These are phyloP conservation scores for Fusarium palustre DNA, from an alignment of 2,329 filamentous ascomycete genomes.

Conservation along the genomic window DNA sequence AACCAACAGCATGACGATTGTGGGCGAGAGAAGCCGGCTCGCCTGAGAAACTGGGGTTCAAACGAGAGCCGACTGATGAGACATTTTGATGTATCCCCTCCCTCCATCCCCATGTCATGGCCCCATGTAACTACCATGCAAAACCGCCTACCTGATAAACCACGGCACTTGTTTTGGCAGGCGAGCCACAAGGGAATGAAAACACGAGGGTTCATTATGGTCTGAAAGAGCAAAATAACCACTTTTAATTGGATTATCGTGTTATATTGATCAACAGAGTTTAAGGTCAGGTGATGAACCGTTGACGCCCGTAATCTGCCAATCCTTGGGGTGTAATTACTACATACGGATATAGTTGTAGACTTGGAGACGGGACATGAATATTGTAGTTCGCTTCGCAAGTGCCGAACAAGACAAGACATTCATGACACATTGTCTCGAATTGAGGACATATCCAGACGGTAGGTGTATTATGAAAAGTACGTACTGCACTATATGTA, in stretches of 20 bases:
- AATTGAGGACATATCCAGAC: slow-evolving; percentile 21
- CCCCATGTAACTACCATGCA: slow-evolving; percentile 10
- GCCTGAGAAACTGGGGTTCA: slow-evolving; percentile 33
- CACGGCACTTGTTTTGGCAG: slow-evolving; percentile 32
- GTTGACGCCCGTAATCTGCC: slow-evolving; percentile 43
- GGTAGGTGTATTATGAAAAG: slow-evolving; percentile 17
- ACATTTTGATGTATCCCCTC: slow-evolving; percentile 4
- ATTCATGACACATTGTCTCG: slow-evolving; percentile 22
- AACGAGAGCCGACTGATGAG: slow-evolving; percentile 13
- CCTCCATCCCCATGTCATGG: background rate
- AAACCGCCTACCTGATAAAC: background rate
- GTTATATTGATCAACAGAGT: slow-evolving; percentile 27
- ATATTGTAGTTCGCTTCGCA: slow-evolving; percentile 10
- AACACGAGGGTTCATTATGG: background rate
- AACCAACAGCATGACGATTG: slow-evolving; percentile 15
- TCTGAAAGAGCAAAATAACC: background rate
- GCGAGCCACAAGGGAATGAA: background rate
- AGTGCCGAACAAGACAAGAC: slow-evolving; percentile 26
- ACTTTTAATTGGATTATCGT: background rate
- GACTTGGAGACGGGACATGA: background rate
- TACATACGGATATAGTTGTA: background rate
- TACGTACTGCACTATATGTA: background rate
- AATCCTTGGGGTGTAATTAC: slow-evolving; percentile 23
- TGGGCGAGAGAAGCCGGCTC: slow-evolving; percentile 10
- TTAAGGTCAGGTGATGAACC: slow-evolving; percentile 44